Percentiles rank a stretch among this genome's conserved stretches.
Evolutionary conservation across 2,329 filamentous ascomycete species (phyloP).

Genomic region (Pseudopithomyces chartarum): DNA sequence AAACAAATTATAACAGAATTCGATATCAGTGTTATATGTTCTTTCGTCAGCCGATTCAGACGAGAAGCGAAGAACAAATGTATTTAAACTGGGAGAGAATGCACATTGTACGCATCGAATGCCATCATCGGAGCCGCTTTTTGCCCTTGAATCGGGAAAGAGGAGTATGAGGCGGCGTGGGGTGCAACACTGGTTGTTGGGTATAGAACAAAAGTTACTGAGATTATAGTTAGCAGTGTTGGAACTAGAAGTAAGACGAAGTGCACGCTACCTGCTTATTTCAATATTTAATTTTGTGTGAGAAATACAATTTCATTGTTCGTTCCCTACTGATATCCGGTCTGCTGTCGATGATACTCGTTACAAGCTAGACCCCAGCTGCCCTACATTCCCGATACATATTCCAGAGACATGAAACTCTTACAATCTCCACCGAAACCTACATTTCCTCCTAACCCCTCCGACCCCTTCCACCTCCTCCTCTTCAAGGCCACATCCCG

Average conservation of each 20-base stretch:
- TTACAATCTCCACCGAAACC: too few species aligned
- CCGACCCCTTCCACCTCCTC: too few species aligned
- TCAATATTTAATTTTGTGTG: too few species aligned
- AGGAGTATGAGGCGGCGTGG: neutral
- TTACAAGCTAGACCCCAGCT: too few species aligned
- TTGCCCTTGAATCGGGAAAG: constrained; percentile 1
- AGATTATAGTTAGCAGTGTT: neutral
- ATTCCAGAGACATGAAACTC: too few species aligned
- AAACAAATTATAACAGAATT: constrained; percentile 7
- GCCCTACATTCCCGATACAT: too few species aligned
- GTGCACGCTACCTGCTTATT: too few species aligned
- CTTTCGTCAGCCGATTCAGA: constrained; percentile 2
- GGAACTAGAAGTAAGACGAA: neutral
- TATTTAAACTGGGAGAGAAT: constrained; percentile 3
- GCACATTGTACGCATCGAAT: constrained; percentile 5
- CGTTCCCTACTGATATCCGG: too few species aligned
- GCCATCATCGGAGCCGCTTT: neutral
- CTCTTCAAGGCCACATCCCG: too few species aligned
- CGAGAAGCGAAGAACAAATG: neutral
- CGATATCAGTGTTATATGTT: constrained; percentile 5
- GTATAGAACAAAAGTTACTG: neutral
- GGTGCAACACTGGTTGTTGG: neutral
- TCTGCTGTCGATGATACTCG: too few species aligned
- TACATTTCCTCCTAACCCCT: too few species aligned
- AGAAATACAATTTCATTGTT: too few species aligned